A percentile compares a stretch with the other conserved stretches of the same genome.
phyloP scores from a whole-genome alignment of 2,329 filamentous ascomycete species.

The Xylaria digitata region DNA sequence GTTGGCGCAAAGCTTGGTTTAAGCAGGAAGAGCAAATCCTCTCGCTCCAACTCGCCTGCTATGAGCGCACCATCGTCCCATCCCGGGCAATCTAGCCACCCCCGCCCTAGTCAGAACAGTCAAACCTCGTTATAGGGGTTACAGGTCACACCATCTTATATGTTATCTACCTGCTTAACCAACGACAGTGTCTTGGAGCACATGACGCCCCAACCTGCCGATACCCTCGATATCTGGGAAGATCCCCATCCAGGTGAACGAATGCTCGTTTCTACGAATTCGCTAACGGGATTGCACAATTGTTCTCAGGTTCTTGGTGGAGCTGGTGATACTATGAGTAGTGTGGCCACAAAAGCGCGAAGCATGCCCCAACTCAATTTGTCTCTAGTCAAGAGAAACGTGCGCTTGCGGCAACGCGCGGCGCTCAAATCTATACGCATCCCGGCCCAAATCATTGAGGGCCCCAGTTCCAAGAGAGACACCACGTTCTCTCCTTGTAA shows the following conservation, averaged over 20 bases:
- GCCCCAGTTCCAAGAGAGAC: conserved; percentile 40
- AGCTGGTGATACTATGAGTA: conserved; percentile 53
- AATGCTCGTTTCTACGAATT: conserved; percentile 50
- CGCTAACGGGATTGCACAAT: conserved; percentile 42
- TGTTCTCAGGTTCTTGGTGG: conserved; percentile 35
- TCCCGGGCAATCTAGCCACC: conserved; percentile 44
- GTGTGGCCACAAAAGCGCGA: conserved; percentile 62
- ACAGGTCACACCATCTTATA: conserved; percentile 66
- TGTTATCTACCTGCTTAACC: conserved; percentile 50
- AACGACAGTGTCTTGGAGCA: conserved; percentile 41
- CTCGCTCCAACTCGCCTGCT: conserved; percentile 53
- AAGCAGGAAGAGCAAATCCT: conserved; percentile 63
- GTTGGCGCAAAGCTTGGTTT: conserved; percentile 71
- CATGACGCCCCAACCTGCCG: conserved; percentile 42
- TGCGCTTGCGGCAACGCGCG: conserved; percentile 44
- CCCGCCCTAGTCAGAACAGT: conserved; percentile 51
- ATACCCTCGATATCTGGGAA: conserved; percentile 52
- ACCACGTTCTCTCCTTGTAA: conserved; percentile 40
- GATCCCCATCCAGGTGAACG: conserved; percentile 61
- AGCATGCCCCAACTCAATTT: conserved; percentile 44
- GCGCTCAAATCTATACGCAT: conserved; percentile 50
- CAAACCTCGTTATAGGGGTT: conserved; percentile 65
- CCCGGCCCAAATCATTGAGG: conserved; percentile 46
- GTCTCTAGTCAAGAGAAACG: conserved; percentile 41
- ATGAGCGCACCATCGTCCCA: conserved; percentile 58